Conservation (phyloP, 2,329 filamentous ascomycete species). For the Colletotrichum salicis region DNA sequence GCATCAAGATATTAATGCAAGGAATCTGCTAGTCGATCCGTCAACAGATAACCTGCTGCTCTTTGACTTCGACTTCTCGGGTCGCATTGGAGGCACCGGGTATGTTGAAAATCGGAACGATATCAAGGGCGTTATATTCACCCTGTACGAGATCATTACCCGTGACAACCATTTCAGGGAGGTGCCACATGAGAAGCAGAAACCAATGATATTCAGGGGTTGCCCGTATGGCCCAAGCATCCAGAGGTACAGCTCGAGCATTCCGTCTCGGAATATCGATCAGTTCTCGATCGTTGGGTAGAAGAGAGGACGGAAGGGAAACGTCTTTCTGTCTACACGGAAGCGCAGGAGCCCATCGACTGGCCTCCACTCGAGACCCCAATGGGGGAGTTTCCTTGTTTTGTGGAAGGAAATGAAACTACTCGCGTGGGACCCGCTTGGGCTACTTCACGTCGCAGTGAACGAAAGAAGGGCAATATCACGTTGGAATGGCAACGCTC, state of each 20-base stretch:
- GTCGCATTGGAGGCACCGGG: conserved; percentile 34
- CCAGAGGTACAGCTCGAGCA: not conserved
- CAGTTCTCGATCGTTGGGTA: not conserved
- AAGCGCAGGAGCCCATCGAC: not conserved
- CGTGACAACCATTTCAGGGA: not conserved
- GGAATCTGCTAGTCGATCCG: conserved; percentile 50
- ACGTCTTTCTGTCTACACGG: not conserved
- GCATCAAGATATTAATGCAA: conserved; percentile 51
- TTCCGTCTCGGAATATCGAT: not conserved
- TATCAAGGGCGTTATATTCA: not conserved
- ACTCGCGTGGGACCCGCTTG: not conserved
- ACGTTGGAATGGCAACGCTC: not conserved
- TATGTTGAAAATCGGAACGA: not conserved
- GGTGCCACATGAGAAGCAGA: not conserved
- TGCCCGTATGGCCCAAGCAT: not conserved
- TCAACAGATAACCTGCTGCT: conserved; percentile 46
- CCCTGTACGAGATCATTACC: not conserved
- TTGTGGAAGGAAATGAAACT: not conserved
- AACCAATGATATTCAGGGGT: not conserved
- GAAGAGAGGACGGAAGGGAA: not conserved
- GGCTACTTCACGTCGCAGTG: not conserved
- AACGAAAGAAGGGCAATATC: not conserved
- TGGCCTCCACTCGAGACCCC: not conserved
- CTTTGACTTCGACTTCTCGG: conserved; percentile 49
- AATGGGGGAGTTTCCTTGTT: not conserved